These are phyloP conservation scores for Fraxinus sp. DNA, from an alignment of 305 asterid species.

Conservation along the genomic window DNA sequence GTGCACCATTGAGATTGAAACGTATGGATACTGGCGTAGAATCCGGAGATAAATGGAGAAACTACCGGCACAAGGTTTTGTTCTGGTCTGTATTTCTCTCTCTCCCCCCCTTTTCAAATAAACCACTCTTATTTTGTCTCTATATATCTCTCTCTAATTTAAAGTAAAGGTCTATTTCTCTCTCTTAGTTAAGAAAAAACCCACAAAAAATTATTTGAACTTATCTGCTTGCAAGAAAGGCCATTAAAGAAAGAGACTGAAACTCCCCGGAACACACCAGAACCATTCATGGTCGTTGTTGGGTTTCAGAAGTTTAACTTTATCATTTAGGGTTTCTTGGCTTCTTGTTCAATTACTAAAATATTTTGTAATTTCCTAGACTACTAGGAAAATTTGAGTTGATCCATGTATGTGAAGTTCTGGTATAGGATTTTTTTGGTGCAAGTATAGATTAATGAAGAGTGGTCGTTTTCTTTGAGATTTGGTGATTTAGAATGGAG, in stretches of 20 bases:
- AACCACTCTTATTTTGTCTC: not conserved
- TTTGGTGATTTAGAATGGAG: constrained; percentile 1
- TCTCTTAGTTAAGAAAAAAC: constrained; percentile 21
- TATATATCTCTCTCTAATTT: not conserved
- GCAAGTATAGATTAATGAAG: not conserved
- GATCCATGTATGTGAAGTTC: not conserved
- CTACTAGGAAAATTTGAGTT: not conserved
- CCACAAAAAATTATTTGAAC: constrained; percentile 43
- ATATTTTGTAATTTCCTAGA: not conserved
- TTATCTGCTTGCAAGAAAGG: constrained; percentile 38
- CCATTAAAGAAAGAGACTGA: constrained; percentile 14
- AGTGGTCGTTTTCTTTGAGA: constrained; percentile 38
- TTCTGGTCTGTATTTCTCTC: constrained; percentile 19
- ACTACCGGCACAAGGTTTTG: constrained; percentile 54
- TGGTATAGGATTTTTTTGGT: not conserved
- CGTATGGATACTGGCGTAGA: constrained; percentile 64
- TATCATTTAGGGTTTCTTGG: constrained; percentile 10
- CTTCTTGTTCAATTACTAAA: not conserved
- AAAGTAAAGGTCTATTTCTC: not conserved
- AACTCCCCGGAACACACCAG: constrained; percentile 26
- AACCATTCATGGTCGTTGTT: constrained; percentile 44
- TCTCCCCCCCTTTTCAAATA: constrained; percentile 1
- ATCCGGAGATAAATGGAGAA: constrained; percentile 53
- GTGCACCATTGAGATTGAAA: constrained; percentile 49
- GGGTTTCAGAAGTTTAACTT: constrained; percentile 20